A percentile compares a stretch with the other conserved stretches of the same genome.
phyloP scores from a whole-genome alignment of 2,329 filamentous ascomycete species.

The Fusarium sterilihyphosum region DNA sequence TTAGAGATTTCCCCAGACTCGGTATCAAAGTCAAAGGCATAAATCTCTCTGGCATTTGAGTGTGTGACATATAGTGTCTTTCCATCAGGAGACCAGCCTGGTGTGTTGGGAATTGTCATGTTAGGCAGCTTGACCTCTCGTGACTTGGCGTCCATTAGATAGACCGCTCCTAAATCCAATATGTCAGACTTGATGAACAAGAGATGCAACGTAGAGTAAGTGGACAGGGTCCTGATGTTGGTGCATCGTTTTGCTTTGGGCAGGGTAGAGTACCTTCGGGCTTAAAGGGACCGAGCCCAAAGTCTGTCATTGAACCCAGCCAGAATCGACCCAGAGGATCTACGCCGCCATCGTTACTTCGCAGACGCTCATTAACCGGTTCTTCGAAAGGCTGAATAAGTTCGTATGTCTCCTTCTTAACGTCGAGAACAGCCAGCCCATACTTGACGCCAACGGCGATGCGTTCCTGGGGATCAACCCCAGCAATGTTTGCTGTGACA shows the following conservation, averaged over 20 bases:
- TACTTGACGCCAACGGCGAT: slow-evolving; percentile 84
- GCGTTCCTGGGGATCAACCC: slow-evolving; percentile 67
- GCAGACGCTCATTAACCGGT: slow-evolving; percentile 61
- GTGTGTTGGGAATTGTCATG: slow-evolving; percentile 85
- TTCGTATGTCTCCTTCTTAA: slow-evolving; percentile 63
- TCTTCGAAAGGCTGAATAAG: slow-evolving; percentile 62
- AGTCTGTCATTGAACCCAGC: slow-evolving; percentile 88
- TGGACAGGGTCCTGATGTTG: background rate
- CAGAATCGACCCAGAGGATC: slow-evolving; percentile 86
- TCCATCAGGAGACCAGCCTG: slow-evolving; percentile 80
- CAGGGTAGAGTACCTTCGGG: slow-evolving; percentile 59
- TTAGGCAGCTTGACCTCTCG: slow-evolving; percentile 68
- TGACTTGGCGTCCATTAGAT: slow-evolving; percentile 72
- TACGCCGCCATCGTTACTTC: slow-evolving; percentile 84
- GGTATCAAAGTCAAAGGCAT: slow-evolving; percentile 77
- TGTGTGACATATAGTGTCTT: slow-evolving; percentile 86
- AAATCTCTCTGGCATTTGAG: slow-evolving; percentile 76
- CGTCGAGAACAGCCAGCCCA: slow-evolving; percentile 82
- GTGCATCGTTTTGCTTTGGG: background rate
- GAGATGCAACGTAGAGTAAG: background rate
- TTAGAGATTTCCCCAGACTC: slow-evolving; percentile 72
- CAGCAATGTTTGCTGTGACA: slow-evolving; percentile 83
- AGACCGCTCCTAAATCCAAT: slow-evolving; percentile 69
- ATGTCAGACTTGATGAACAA: slow-evolving; percentile 5
- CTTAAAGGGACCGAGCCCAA: slow-evolving; percentile 65